These are phyloP conservation scores for Durio zibethinus DNA, from an alignment of 345 rosid species.

Conservation along the genomic window DNA sequence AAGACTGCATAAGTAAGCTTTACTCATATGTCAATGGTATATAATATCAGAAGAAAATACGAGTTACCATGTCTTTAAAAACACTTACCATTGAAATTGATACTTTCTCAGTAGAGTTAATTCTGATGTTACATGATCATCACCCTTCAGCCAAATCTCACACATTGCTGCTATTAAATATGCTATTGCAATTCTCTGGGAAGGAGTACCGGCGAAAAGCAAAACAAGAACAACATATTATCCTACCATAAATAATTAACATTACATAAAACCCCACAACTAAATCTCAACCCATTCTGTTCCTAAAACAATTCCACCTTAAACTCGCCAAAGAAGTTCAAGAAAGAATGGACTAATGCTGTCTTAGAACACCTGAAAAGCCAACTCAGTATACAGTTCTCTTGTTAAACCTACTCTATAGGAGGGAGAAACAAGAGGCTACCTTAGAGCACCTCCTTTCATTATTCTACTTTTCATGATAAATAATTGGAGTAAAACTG, in stretches of 20 bases:
- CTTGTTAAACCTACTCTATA: neutral
- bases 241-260: neutral
- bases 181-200: slow-evolving; percentile 77
- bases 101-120: slow-evolving; percentile 47
- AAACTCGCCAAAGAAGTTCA: neutral
- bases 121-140: slow-evolving; percentile 40
- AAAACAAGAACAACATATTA: slow-evolving; percentile 13
- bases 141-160: slow-evolving; percentile 80
- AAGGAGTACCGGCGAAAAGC: neutral
- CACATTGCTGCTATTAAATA: slow-evolving; percentile 67
- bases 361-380: neutral
- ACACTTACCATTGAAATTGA: slow-evolving; percentile 55
- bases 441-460: neutral
- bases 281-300: neutral
- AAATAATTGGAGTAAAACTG: neutral
- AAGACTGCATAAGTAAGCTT: neutral
- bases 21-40: neutral
- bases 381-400: neutral
- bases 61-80: neutral
- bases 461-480: neutral
- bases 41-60: neutral
- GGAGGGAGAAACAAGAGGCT: neutral
- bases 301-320: neutral
- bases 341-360: neutral
- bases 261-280: neutral